phyloP scores from a whole-genome alignment of 169 alveolate genomes.

The Eimeria praecox region DNA sequence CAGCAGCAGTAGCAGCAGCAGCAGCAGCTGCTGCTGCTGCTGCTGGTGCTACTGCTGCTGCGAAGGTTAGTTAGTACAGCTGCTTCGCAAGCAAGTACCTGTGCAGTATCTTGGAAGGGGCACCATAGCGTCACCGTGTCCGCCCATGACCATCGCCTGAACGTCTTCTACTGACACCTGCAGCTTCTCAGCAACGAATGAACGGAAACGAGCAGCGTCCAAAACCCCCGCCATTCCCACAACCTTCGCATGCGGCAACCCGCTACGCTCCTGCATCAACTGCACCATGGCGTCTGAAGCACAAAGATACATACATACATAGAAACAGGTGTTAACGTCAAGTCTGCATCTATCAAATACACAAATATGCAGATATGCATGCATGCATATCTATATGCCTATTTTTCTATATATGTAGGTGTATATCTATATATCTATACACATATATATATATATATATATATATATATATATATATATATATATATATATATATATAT shows the following conservation, averaged over 20 bases:
- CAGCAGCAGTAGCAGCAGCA: constrained; percentile 23
- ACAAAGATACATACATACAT: constrained; percentile 32
- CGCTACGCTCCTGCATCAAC: constrained; percentile 74
- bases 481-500: too few species aligned
- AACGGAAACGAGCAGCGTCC: constrained; percentile 87
- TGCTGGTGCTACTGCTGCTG: neutral
- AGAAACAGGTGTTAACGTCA: too few species aligned
- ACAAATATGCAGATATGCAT: neutral
- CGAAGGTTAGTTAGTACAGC: neutral
- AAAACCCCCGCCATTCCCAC: constrained; percentile 89
- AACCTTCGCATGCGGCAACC: constrained; percentile 78
- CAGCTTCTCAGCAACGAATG: constrained; percentile 86
- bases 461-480: too few species aligned
- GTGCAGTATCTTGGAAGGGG: constrained; percentile 86
- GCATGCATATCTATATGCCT: neutral
- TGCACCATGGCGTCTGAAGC: constrained; percentile 83
- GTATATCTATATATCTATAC: too few species aligned
- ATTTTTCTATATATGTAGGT: too few species aligned
- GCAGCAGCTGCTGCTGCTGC: neutral
- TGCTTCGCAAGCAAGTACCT: constrained; percentile 3
- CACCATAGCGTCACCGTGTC: constrained; percentile 91
- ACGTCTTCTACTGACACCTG: constrained; percentile 87
- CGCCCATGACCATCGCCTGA: constrained; percentile 90
- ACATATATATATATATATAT: too few species aligned
- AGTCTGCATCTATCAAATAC: neutral